phyloP scores from a whole-genome alignment of 768 basidiomycete species.

The Boletus sp. region DNA sequence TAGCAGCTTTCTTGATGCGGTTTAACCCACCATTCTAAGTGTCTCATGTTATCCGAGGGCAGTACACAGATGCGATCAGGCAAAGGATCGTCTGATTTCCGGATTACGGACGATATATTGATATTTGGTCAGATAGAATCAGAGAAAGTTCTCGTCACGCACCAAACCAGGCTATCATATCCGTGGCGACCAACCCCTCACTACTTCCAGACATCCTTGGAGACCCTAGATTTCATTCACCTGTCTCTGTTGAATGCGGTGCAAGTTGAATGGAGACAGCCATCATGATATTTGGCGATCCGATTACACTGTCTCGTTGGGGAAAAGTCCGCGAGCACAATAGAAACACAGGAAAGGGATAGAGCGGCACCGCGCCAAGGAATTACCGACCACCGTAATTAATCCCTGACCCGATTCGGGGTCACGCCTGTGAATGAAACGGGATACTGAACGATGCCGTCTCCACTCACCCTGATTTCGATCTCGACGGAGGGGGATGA shows the following conservation, averaged over 20 bases:
- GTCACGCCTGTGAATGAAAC: neutral
- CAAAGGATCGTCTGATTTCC: neutral
- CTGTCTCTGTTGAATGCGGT: neutral
- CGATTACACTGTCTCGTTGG: neutral
- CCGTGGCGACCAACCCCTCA: neutral
- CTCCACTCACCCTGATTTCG: neutral
- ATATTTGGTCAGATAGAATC: constrained; percentile 3
- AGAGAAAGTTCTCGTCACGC: neutral
- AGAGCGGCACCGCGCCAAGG: neutral
- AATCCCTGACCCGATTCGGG: neutral
- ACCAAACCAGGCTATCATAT: neutral
- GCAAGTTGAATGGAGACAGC: neutral
- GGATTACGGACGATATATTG: neutral
- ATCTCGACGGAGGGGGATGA: neutral
- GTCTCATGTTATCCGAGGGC: neutral
- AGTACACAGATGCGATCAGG: neutral
- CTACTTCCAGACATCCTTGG: neutral
- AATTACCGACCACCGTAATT: neutral
- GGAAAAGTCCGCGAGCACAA: neutral
- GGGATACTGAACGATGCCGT: neutral
- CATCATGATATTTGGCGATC: constrained; percentile 11
- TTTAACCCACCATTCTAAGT: neutral
- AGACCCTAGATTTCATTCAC: neutral
- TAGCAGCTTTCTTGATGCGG: neutral
- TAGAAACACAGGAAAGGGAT: neutral